Conservation (phyloP, 139 green algal genomes). For the Tetradesmus obliquus region DNA sequence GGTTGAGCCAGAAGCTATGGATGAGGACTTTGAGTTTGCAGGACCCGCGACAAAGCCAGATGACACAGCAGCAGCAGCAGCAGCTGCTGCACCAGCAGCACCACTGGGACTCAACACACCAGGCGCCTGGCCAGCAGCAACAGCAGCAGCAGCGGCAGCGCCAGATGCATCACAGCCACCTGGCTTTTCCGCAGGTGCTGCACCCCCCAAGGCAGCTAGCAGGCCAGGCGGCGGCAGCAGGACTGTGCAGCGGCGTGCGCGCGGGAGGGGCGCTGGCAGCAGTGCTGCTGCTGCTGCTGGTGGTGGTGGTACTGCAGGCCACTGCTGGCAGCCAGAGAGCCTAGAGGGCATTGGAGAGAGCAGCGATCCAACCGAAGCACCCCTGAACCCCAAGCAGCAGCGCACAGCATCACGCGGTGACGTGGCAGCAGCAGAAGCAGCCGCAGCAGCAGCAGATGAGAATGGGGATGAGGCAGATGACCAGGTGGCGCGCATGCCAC, state of each 20-base stretch:
- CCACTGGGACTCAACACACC: neutral
- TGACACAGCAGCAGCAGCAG: neutral
- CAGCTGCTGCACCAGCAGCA: neutral
- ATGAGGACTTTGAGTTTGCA: neutral
- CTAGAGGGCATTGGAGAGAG: conserved; percentile 32
- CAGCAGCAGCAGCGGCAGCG: neutral
- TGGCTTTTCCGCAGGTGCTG: neutral
- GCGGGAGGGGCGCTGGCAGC: neutral
- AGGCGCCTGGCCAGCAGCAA: neutral
- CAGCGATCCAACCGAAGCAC: neutral
- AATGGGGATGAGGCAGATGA: neutral
- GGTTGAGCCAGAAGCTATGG: conserved; percentile 30
- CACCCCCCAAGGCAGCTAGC: neutral
- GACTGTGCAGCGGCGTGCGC: neutral
- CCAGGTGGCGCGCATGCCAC: neutral
- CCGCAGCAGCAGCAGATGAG: conserved; percentile 1
- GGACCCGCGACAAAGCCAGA: neutral
- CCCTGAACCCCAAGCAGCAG: neutral
- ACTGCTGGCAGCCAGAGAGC: conserved; percentile 14
- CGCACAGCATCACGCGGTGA: neutral
- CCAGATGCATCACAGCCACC: neutral
- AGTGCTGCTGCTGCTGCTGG: conserved; percentile 1
- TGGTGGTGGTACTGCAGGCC: neutral
- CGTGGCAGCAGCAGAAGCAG: neutral
- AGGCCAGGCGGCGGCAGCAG: neutral